These are phyloP conservation scores for Kuraishia molischiana DNA, from an alignment of 805 yeast species.

Conservation along the genomic window DNA sequence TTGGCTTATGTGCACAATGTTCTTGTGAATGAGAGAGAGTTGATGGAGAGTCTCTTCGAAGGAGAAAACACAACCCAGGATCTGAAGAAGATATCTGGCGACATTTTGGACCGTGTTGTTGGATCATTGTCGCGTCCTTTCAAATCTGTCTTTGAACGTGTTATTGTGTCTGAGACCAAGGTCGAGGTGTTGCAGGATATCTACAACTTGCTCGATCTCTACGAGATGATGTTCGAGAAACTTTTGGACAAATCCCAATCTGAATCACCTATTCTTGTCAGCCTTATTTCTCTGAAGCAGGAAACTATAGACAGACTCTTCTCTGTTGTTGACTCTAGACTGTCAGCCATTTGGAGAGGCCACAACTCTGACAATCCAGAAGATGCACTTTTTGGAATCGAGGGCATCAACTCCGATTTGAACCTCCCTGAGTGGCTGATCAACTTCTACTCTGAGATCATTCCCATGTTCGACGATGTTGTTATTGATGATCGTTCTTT, in stretches of 20 bases:
- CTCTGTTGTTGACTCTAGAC: slow-evolving; percentile 26
- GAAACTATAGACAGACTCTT: slow-evolving; percentile 29
- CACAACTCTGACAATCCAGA: slow-evolving; percentile 1
- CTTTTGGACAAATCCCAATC: slow-evolving; percentile 10
- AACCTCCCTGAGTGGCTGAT: slow-evolving; percentile 80
- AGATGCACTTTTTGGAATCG: slow-evolving; percentile 13
- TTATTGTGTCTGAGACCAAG: slow-evolving; percentile 54
- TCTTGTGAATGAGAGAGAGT: slow-evolving; percentile 80
- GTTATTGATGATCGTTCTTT: slow-evolving; percentile 22
- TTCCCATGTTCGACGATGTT: slow-evolving; percentile 43
- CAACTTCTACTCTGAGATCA: slow-evolving; percentile 51
- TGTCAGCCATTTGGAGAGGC: slow-evolving; percentile 11
- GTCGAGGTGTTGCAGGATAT: slow-evolving; percentile 47
- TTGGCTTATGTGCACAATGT: slow-evolving; percentile 82
- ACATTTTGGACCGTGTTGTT: slow-evolving; percentile 39
- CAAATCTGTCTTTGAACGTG: slow-evolving; percentile 56
- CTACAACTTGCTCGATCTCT: slow-evolving; percentile 55
- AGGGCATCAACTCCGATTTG: slow-evolving; percentile 38
- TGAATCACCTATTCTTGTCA: slow-evolving; percentile 12
- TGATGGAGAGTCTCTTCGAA: slow-evolving; percentile 51
- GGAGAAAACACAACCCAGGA: slow-evolving; percentile 8
- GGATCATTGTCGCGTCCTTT: slow-evolving; percentile 48
- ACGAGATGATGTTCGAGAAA: slow-evolving; percentile 58
- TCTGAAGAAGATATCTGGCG: slow-evolving; percentile 12
- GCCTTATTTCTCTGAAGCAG: slow-evolving; percentile 21